Base-by-base conservation (phyloP, 1,284 basidiomycete genomes). In the Papiliotrema laurentii region DNA sequence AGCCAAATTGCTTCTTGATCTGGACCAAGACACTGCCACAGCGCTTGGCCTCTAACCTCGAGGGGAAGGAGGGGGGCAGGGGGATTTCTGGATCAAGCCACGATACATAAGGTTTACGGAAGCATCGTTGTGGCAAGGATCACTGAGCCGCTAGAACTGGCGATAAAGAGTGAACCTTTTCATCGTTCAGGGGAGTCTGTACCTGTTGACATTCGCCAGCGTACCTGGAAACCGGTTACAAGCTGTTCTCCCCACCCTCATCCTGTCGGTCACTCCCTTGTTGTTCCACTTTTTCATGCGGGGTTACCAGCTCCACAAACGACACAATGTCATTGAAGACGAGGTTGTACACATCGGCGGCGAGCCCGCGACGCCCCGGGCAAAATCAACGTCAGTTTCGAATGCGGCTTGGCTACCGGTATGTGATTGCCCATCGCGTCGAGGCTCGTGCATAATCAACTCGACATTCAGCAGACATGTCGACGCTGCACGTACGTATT, bases 301-400 rank as follows among this genome's bases (percentile, higher is more conserved):
- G 43, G 63, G 68, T 51, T 68, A 60, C 53, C 50, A 61, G 49
- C 61, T 69, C 19, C 60, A 53, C 43, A 50, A 59, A 26, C 44
- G 45, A 9, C 69, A 69, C 51, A 71, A 71, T 50, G 58, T 56
- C 16, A 55, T 69, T 31, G 66, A 67, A 44, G 37, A 53, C 43
- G 63, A 65, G 53, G 55, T 59, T 38, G 53, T 64, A 31, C 44
- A 54, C 18, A 38, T 65, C 11, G 30, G n/a, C 30, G 10, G 30
- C n/a, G 10, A n/a, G 30, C 9, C 30, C n/a, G 30, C 30, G n/a
- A 33, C 30, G n/a, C n/a, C n/a, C n/a, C n/a, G n/a, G n/a, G n/a
- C n/a, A n/a, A n/a, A n/a, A n/a, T n/a, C n/a, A n/a, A n/a, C n/a
- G n/a, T n/a, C n/a, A n/a, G n/a, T n/a, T n/a, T n/a, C n/a, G n/a